These are phyloP conservation scores for Tricladium varicosporioides DNA, from an alignment of 2,329 filamentous ascomycete species.

Conservation along the genomic window DNA sequence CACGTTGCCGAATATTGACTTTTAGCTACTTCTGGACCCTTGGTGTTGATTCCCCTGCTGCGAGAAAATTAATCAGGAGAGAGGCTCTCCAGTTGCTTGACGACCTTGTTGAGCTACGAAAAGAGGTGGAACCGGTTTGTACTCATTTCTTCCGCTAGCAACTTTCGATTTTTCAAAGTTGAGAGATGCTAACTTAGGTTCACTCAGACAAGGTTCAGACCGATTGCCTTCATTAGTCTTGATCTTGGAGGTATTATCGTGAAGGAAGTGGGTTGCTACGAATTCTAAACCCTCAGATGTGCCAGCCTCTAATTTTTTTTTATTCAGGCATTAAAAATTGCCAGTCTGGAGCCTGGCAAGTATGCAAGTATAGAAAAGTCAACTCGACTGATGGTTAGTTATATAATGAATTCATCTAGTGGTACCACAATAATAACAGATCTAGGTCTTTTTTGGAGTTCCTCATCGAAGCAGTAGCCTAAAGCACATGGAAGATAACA, in stretches of 20 bases:
- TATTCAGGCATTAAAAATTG: constrained; percentile 5
- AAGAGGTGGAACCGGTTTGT: constrained; percentile 3
- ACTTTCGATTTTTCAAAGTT: not conserved
- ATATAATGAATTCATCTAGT: not conserved
- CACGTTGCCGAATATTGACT: not conserved
- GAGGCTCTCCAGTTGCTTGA: constrained; percentile 11
- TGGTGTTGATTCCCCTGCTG: not conserved
- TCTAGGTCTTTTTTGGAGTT: constrained; percentile 17
- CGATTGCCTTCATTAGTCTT: constrained; percentile 14
- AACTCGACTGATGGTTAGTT: constrained; percentile 9
- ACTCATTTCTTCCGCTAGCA: not conserved
- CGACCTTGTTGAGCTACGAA: constrained; percentile 7
- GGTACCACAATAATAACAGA: not conserved
- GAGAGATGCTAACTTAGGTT: not conserved
- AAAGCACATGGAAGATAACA: constrained; percentile 13
- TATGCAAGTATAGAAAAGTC: constrained; percentile 5
- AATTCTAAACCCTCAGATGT: no score
- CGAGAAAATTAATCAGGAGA: constrained; percentile 6
- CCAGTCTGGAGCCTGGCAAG: constrained; percentile 4
- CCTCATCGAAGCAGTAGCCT: constrained; percentile 13
- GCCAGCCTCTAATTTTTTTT: not conserved
- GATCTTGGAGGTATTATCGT: constrained; percentile 18
- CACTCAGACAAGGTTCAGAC: not conserved
- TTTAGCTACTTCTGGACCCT: constrained; percentile 2
- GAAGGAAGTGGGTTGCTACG: constrained; percentile 11